Base-by-base conservation (phyloP, 1,284 basidiomycete species). In the Rugosomyces carneus region DNA sequence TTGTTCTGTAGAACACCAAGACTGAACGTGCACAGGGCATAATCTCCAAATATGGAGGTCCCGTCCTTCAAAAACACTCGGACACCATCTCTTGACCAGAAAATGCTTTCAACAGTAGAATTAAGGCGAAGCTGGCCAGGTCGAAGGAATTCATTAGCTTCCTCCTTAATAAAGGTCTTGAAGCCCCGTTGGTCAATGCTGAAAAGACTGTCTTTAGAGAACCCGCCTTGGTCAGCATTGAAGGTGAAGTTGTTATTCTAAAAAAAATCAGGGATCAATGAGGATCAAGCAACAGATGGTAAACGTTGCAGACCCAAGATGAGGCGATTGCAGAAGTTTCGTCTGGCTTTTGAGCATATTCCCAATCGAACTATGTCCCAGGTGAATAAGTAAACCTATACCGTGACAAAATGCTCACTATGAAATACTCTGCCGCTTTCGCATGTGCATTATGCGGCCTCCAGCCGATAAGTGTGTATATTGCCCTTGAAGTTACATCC, bases 171-270 rank as follows among this genome's bases (percentile, higher is more conserved):
- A 38, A 84, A 57, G 21, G 69, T 61, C 42, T 73, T 75, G 66
- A 80, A 84, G 0, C 82, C 82, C 19, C 80, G 73, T 52, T 74
- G 76, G 57, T 85, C 82, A 46, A 79, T 67, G 5, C 69, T 72
- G 51, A 85, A 65, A 20, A 68, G 61, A 50, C 83, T 77, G 18
- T 71, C 68, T 13, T 70, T 67, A 0, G 81, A 80, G 54, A 84
- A 81, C n/a, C 78, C 78, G 36, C 75, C 76, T 37, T 66, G 64
- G 51, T 71, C 70, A 2, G 70, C 63, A 34, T 72, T 63, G 51
- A 74, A 85, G n/a, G 81, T 82, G 55, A 76, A 80, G 56, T 84
- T 84, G 57, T 80, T 79, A 23, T 72, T 77, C 77, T 80, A 47
- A 23, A 19, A 23, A 29, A 23, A 27, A 11, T 9, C n/a, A 20